Conservation (phyloP, 805 yeast genomes). For the Metschnikowia cubensis region DNA sequence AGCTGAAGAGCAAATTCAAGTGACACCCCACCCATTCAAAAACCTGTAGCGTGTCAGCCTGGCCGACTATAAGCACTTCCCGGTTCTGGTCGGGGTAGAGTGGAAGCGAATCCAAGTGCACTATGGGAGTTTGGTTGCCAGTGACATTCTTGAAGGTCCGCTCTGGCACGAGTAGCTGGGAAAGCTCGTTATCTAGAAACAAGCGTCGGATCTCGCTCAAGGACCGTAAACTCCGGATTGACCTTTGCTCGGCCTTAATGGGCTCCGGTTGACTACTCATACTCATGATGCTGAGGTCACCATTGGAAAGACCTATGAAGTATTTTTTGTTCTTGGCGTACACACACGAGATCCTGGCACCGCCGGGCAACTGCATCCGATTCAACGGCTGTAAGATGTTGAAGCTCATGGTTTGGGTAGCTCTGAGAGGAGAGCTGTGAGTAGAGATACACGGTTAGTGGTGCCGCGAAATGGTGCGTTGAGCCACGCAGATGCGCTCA, state of each 20-base stretch:
- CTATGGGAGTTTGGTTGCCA: slow-evolving; percentile 17
- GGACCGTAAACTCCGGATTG: slow-evolving; percentile 20
- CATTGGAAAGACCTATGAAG: slow-evolving; percentile 33
- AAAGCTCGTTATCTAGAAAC: slow-evolving; percentile 20
- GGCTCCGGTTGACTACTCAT: slow-evolving; percentile 15
- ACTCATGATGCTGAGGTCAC: slow-evolving; percentile 29
- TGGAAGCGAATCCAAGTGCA: slow-evolving; percentile 15
- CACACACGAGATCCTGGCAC: slow-evolving; percentile 23
- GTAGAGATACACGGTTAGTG: not conserved
- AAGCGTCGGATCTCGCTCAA: slow-evolving; percentile 23
- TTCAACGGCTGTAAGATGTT: slow-evolving; percentile 36
- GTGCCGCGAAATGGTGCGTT: slow-evolving; percentile 3
- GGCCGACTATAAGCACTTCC: slow-evolving; percentile 25
- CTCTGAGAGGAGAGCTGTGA: not conserved
- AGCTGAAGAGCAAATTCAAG: slow-evolving; percentile 27
- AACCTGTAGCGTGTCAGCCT: slow-evolving; percentile 22
- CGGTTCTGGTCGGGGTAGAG: slow-evolving; percentile 19
- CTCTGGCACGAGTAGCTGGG: slow-evolving; percentile 18
- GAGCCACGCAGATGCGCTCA: not conserved
- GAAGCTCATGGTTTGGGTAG: slow-evolving; percentile 29
- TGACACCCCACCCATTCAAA: slow-evolving; percentile 31
- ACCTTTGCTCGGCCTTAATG: slow-evolving; percentile 9
- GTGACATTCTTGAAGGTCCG: slow-evolving; percentile 21
- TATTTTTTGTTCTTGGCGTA: slow-evolving; percentile 18
- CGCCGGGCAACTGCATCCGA: slow-evolving; percentile 28